Percentiles rank a stretch among this genome's conserved stretches.
These are phyloP conservation scores for Sporothrix curviconia DNA, from an alignment of 2,329 filamentous ascomycete genomes.

Conservation along the genomic window DNA sequence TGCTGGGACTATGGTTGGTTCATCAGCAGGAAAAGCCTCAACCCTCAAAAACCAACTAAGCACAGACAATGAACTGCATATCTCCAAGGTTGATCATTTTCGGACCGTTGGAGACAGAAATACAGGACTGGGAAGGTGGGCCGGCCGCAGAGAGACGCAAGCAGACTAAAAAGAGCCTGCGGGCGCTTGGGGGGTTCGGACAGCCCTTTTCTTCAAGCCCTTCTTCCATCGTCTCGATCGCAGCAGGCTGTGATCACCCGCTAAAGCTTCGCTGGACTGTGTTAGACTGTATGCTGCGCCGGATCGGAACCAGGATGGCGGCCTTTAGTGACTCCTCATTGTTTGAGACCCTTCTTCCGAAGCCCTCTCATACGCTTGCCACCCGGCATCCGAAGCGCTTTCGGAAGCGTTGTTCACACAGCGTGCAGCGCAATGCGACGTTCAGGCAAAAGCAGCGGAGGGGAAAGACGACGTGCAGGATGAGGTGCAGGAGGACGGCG, in stretches of 20 bases:
- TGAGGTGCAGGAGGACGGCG: too few relatives aligned
- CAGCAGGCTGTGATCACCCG: slow-evolving; percentile 1
- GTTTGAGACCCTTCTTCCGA: background rate
- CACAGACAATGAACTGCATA: too few relatives aligned
- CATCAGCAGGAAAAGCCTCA: too few relatives aligned
- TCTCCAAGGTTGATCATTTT: too few relatives aligned
- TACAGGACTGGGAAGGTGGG: too few relatives aligned
- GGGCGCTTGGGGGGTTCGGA: background rate
- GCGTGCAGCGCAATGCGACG: background rate
- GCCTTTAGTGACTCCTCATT: background rate
- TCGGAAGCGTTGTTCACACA: background rate
- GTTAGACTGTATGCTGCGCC: background rate
- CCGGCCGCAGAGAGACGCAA: too few relatives aligned
- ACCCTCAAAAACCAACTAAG: too few relatives aligned
- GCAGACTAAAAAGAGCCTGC: background rate
- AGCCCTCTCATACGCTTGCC: background rate
- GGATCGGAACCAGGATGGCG: slow-evolving; percentile 3
- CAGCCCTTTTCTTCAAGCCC: too few relatives aligned
- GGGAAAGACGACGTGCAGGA: too few relatives aligned
- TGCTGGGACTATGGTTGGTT: too few relatives aligned
- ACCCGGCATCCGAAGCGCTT: slow-evolving; percentile 7
- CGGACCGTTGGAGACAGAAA: too few relatives aligned
- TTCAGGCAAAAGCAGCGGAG: background rate
- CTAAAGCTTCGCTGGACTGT: background rate
- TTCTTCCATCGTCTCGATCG: slow-evolving; percentile 4